These are phyloP conservation scores for Xylariaceae sp. DNA, from an alignment of 2,329 filamentous ascomycete species.

Conservation along the genomic window DNA sequence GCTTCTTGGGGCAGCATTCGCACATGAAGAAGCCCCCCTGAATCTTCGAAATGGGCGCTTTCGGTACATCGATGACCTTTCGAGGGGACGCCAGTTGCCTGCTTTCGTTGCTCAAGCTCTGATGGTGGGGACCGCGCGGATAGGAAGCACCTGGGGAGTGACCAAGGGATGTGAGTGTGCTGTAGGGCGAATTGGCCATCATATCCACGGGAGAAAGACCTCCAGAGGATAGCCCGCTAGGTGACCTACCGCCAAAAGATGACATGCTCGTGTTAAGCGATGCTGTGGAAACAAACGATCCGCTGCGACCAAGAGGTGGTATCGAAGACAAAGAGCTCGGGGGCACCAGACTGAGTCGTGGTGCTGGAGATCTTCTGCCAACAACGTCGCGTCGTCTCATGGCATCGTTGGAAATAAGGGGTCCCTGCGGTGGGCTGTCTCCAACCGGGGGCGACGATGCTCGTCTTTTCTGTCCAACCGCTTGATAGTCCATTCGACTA, in stretches of 20 bases:
- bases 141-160: slow-evolving; percentile 46
- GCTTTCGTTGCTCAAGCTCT: slow-evolving; percentile 41
- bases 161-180: slow-evolving; percentile 43
- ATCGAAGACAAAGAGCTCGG: slow-evolving; percentile 42
- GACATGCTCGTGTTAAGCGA: slow-evolving; percentile 42
- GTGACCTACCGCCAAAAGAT: slow-evolving; percentile 44
- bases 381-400: slow-evolving; percentile 45
- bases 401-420: slow-evolving; percentile 39
- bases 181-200: slow-evolving; percentile 46
- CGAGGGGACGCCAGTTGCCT: slow-evolving; percentile 44
- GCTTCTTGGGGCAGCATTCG: slow-evolving; percentile 95
- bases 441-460: slow-evolving; percentile 51
- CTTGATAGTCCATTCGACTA: slow-evolving; percentile 35
- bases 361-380: slow-evolving; percentile 49
- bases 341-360: slow-evolving; percentile 43
- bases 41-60: slow-evolving; percentile 44
- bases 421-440: slow-evolving; percentile 38
- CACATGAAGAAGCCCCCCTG: slow-evolving; percentile 60
- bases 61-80: slow-evolving; percentile 47
- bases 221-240: slow-evolving; percentile 45
- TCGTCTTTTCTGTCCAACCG: slow-evolving; percentile 48
- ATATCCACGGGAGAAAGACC: slow-evolving; percentile 35
- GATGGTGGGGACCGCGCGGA: slow-evolving; percentile 40
- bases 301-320: slow-evolving; percentile 41
- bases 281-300: slow-evolving; percentile 44